Evolutionary conservation across 75 land plant species (phyloP).

Genomic region (Pinus albicaulis): DNA sequence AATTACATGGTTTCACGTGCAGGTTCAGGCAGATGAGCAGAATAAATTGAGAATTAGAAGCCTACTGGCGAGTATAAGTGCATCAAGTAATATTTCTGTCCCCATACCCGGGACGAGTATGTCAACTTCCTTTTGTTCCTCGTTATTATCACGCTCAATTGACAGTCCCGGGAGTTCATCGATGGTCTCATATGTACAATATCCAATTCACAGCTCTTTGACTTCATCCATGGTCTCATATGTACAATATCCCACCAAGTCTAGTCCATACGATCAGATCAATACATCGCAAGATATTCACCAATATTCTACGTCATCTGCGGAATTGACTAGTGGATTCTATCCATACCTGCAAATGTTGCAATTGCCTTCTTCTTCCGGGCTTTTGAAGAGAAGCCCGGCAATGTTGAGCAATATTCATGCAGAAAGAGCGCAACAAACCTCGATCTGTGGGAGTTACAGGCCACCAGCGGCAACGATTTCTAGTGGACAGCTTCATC

Average conservation of each 20-base stretch:
- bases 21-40: not conserved
- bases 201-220: no score
- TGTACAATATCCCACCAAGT: not conserved
- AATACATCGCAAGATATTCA: not conserved
- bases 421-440: slow-evolving; percentile 1
- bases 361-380: slow-evolving; percentile 14
- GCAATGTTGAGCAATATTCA: slow-evolving; percentile 14
- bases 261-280: not conserved
- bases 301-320: slow-evolving; percentile 4
- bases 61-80: not conserved
- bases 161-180: slow-evolving; percentile 40
- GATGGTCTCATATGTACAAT: no score
- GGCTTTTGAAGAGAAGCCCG: slow-evolving; percentile 7
- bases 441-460: no score
- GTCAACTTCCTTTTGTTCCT: slow-evolving; percentile 42
- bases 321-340: slow-evolving; percentile 9
- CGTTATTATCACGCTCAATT: slow-evolving; percentile 22
- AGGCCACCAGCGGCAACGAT: slow-evolving; percentile 6
- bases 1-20: not conserved
- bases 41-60: not conserved
- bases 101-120: slow-evolving; percentile 3
- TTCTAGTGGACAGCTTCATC: slow-evolving; percentile 34
- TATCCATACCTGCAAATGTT: slow-evolving; percentile 32
- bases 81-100: not conserved
- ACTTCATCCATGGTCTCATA: no score